Evolutionary conservation across 1,139 yeast genomes (phyloP).

Genomic region (Yamadazyma dendronema): DNA sequence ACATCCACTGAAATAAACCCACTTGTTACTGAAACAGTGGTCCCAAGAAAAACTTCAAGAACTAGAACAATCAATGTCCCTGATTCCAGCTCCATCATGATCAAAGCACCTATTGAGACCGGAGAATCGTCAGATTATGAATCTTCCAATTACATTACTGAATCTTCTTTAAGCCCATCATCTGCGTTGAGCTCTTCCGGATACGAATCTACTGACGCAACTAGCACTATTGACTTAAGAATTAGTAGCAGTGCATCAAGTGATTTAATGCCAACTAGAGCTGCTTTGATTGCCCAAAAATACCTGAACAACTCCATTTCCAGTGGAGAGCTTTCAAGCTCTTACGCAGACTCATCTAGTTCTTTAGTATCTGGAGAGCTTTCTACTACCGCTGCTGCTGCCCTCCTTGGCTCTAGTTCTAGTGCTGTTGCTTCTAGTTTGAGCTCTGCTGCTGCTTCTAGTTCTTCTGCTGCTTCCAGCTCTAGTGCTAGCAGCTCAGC

Average conservation of each 20-base stretch:
- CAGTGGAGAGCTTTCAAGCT: slow-evolving; percentile 1
- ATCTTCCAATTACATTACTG: background rate
- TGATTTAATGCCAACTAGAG: slow-evolving; percentile 1
- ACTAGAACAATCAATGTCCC: slow-evolving; percentile 12
- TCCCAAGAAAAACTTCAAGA: slow-evolving; percentile 11
- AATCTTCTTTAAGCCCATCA: background rate
- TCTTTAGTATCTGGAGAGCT: background rate
- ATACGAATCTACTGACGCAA: background rate
- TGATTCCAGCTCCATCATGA: slow-evolving; percentile 3
- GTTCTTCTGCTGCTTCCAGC: slow-evolving; percentile 7
- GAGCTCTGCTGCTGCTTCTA: slow-evolving; percentile 2
- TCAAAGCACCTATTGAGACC: slow-evolving; percentile 1
- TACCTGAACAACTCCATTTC: slow-evolving; percentile 10
- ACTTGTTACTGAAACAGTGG: slow-evolving; percentile 19
- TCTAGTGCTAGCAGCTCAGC: slow-evolving; percentile 6
- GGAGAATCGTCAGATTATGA: background rate
- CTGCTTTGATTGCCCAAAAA: slow-evolving; percentile 7
- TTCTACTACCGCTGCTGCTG: slow-evolving; percentile 3
- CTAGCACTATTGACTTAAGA: slow-evolving; percentile 20
- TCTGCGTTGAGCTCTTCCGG: background rate
- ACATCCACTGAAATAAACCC: slow-evolving; percentile 22
- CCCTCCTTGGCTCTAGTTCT: background rate
- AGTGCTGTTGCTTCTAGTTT: slow-evolving; percentile 1
- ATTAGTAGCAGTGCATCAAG: slow-evolving; percentile 11
- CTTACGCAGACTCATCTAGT: background rate